These are phyloP conservation scores for Penicillium simplicissimum DNA, from an alignment of 495 filamentous ascomycete species.

Conservation along the genomic window DNA sequence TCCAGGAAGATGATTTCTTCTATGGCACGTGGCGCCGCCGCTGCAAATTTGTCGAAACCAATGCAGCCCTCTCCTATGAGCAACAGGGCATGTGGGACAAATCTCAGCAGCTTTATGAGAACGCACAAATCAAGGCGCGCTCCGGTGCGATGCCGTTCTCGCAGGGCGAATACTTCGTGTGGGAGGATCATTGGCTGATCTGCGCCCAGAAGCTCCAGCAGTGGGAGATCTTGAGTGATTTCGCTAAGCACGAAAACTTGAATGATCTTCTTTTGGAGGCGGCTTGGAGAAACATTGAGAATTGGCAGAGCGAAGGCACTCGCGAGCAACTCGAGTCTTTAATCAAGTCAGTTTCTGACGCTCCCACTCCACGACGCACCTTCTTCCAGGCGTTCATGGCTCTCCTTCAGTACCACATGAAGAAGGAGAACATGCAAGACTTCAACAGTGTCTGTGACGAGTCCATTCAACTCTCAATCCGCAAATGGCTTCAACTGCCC, in stretches of 20 bases:
- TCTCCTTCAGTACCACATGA: slow-evolving; percentile 85
- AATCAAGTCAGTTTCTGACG: slow-evolving; percentile 95
- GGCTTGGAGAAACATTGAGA: slow-evolving; percentile 90
- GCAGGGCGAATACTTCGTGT: slow-evolving; percentile 95
- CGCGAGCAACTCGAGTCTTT: slow-evolving; percentile 86
- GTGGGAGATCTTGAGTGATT: slow-evolving; percentile 96
- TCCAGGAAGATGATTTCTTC: slow-evolving; percentile 96
- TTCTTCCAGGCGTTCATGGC: slow-evolving; percentile 99
- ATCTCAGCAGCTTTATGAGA: slow-evolving; percentile 92
- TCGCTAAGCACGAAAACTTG: slow-evolving; percentile 98
- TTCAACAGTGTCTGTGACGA: slow-evolving; percentile 92
- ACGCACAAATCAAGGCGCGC: slow-evolving; percentile 92
- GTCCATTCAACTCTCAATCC: slow-evolving; percentile 91
- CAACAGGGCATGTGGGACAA: slow-evolving; percentile 99
- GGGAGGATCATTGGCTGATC: slow-evolving; percentile 98
- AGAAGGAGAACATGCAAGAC: slow-evolving; percentile 75
- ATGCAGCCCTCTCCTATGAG: slow-evolving; percentile 94
- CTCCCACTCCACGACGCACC: slow-evolving; percentile 85
- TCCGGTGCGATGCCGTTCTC: slow-evolving; percentile 93
- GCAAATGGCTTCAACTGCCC: slow-evolving; percentile 97
- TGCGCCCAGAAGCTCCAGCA: slow-evolving; percentile 98
- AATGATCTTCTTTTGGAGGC: slow-evolving; percentile 96
- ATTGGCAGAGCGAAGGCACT: slow-evolving; percentile 82
- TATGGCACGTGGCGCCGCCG: slow-evolving; percentile 96
- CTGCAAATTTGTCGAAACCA: slow-evolving; percentile 94